Evolutionary conservation across 176 grass and related monocot species (phyloP), one percentile per base, ranked within the genome.

Genomic region (Aegilops umbellulata): DNA sequence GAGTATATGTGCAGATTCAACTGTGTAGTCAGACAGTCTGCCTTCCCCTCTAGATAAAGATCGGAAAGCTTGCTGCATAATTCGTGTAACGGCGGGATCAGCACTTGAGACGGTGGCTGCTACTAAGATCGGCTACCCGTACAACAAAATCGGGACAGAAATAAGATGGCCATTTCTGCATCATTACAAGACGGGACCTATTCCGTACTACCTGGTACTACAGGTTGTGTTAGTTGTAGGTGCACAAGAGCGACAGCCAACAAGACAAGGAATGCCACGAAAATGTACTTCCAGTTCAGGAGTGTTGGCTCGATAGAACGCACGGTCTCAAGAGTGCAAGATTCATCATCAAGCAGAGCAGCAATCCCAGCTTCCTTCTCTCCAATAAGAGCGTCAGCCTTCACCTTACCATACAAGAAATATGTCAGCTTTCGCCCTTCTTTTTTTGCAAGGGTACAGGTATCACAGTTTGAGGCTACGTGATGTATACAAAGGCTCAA

Each of bases 241-340:
- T 72, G 89, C 58, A 77, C 30, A 3, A 95, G 51, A 63, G 80
- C 6, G 19, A 81, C 89, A 42, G 88, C 57, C 26, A 91, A 16
- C 66, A 92, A 76, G 25, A 89, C 39, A 10, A 98, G 27, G 39
- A 92, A 1, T 74, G 91, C 84, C 14, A 62, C 15, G 2, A 47
- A 91, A 69, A 98, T 57, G 24, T 39, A 91, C 74, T 92, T 98
- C 86, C 90, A 86, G 53, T 67, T 87, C 13, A 92, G 74, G 47
- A 81, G 78, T 16, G 30, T 65, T 10, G 86, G 88, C 20, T 90
- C 85, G 10, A 95, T 92, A 51, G 69, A 88, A 49, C 69, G 70
- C 68, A 91, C 81, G 4, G 90, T 76, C 85, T 87, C 87, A 7
- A 80, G 26, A 8, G 60, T 60, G 62, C 46, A 51, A 75, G 77